Conservation (phyloP, 202 grass and related monocot genomes). For the Panicum virgatum region DNA sequence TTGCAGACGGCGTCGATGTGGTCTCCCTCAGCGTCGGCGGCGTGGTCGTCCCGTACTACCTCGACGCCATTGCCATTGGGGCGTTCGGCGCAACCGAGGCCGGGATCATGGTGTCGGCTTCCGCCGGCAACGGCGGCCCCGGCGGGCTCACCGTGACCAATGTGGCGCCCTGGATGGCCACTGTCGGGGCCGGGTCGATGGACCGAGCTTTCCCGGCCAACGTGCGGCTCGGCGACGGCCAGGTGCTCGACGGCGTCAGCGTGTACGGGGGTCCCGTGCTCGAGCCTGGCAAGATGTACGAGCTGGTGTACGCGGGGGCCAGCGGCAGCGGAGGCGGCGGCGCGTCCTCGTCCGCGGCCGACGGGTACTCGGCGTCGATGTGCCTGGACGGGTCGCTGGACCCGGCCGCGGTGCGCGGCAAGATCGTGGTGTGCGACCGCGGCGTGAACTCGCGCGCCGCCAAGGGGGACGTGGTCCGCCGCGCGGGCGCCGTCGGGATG, state of each 20-base stretch:
- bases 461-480: slow-evolving; percentile 81
- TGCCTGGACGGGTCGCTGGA: slow-evolving; percentile 91
- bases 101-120: slow-evolving; percentile 85
- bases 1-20: slow-evolving; percentile 76
- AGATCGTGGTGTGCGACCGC: slow-evolving; percentile 88
- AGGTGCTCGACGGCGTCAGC: slow-evolving; percentile 67
- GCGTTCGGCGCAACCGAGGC: slow-evolving; percentile 88
- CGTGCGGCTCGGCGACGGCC: slow-evolving; percentile 68
- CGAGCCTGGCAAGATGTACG: slow-evolving; percentile 59
- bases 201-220: slow-evolving; percentile 90
- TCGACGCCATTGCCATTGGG: slow-evolving; percentile 87
- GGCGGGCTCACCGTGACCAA: slow-evolving; percentile 84
- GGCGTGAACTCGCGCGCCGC: slow-evolving; percentile 80
- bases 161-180: slow-evolving; percentile 86
- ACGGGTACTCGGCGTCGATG: slow-evolving; percentile 76
- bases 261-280: slow-evolving; percentile 78
- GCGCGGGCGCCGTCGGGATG: slow-evolving; percentile 72
- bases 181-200: slow-evolving; percentile 91
- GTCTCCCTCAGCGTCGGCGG: slow-evolving; percentile 89
- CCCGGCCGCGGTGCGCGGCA: slow-evolving; percentile 48
- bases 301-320: slow-evolving; percentile 64
- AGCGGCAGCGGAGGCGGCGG: slow-evolving; percentile 22
- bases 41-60: slow-evolving; percentile 85
- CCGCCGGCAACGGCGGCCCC: slow-evolving; percentile 80
- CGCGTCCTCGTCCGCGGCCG: slow-evolving; percentile 32